Conservation (phyloP, 306 rosid genomes). For the Trifolium repens region DNA sequence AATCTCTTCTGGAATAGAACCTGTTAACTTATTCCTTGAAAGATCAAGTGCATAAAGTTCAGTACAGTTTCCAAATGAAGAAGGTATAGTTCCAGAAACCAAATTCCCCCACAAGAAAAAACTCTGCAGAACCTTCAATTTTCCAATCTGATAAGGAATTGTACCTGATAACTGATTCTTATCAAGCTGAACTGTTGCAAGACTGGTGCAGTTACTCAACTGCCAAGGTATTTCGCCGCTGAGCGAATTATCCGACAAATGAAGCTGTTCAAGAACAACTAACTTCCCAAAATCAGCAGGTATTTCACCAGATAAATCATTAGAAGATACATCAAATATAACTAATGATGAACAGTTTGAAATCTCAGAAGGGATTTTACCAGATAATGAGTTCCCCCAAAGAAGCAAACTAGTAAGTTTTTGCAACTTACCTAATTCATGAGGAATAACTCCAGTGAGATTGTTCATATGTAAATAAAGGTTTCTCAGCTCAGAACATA, state of each 20-base stretch:
- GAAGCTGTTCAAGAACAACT: slow-evolving; percentile 81
- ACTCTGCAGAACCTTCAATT: slow-evolving; percentile 67
- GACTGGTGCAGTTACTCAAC: slow-evolving; percentile 89
- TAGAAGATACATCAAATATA: slow-evolving; percentile 78
- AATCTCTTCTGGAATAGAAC: slow-evolving; percentile 89
- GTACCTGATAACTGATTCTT: slow-evolving; percentile 89
- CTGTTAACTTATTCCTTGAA: slow-evolving; percentile 90
- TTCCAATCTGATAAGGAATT: slow-evolving; percentile 84
- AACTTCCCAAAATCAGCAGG: slow-evolving; percentile 85
- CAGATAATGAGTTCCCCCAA: slow-evolving; percentile 80
- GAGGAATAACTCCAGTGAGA: slow-evolving; percentile 78
- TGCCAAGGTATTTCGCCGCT: slow-evolving; percentile 75
- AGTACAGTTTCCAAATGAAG: slow-evolving; percentile 88
- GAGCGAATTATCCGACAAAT: slow-evolving; percentile 81
- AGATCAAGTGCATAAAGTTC: slow-evolving; percentile 95
- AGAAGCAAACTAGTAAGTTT: slow-evolving; percentile 83
- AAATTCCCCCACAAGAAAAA: slow-evolving; percentile 94
- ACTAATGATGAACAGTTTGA: slow-evolving; percentile 90
- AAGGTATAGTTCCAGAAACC: slow-evolving; percentile 83
- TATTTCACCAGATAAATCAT: slow-evolving; percentile 73
- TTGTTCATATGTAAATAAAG: slow-evolving; percentile 83
- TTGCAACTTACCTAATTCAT: slow-evolving; percentile 73
- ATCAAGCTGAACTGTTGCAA: slow-evolving; percentile 87
- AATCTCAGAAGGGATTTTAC: slow-evolving; percentile 79
- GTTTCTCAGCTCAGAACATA: slow-evolving; percentile 81